Base-by-base conservation (phyloP, 2,329 filamentous ascomycete genomes). In the Calonectria pteridis region DNA sequence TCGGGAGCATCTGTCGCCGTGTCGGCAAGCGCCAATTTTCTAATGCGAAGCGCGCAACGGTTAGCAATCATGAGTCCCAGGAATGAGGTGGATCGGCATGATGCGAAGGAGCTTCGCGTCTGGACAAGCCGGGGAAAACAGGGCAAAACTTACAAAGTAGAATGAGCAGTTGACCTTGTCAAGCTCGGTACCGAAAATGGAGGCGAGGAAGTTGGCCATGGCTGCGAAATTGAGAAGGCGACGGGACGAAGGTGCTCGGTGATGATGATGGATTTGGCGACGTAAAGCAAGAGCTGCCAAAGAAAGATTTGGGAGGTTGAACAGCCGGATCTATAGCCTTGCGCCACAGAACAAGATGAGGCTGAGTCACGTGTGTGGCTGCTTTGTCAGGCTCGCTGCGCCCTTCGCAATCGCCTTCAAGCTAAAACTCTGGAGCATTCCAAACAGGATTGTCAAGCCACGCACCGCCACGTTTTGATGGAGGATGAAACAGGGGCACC, bases 161-260 rank as follows among this genome's bases (percentile, higher is more conserved):
- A 99, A 99, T 72, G 94, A 97, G 91, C 97, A 98, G 91, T 98
- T 98, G 89, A 98, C 96, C 85, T 96, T 99, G 93, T 99, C 97
- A 87, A 98, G 97, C 91, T 99, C 97, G 35, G 97, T 99, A 83
- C 97, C 97, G 90, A 99, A 99, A 88, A 99, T 99, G 84, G 95
- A 98, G 82, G 97, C 97, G 85, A 99, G 94, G 85, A 98, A 98
- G 90, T 98, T 98, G 83, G 96, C 96, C 96, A 98, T 98, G 73
- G 66, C 86, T 80, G 74, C 33, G 58, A 68, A 65, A 74, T 49
- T 59, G 62, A 55, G 40, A n/a, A 58, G 31, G 67, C 50, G 73
- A 40, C 69, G 29, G 64, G 62, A 46, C 71, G 55, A 59, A 14
- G 31, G 43, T 29, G 62, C 28, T 49, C 33, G 35, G 62, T 37